Evolutionary conservation across 768 basidiomycete species (phyloP).

Genomic region (Boletus vinaceobasis): DNA sequence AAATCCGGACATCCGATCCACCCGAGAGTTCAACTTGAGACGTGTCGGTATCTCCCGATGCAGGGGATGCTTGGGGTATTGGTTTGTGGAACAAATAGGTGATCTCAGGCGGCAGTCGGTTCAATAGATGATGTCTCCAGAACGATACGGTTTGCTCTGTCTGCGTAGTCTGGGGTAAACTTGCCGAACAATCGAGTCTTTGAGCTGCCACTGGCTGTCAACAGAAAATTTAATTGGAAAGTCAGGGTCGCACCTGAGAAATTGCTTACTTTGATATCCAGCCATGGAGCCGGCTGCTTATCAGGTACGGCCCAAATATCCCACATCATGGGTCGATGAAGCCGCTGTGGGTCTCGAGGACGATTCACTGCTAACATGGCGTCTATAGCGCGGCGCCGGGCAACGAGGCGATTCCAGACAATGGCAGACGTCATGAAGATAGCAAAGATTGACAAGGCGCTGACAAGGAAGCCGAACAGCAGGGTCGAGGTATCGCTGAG

Average conservation of each 20-base stretch:
- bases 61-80: background rate
- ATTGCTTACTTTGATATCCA: conserved; percentile 20
- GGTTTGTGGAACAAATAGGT: conserved; percentile 27
- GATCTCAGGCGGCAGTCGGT: conserved; percentile 25
- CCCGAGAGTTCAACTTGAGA: conserved; percentile 6
- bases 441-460: conserved; percentile 29
- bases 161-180: background rate
- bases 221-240: background rate
- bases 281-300: conserved; percentile 9
- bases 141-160: conserved; percentile 7
- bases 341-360: background rate
- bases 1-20: conserved; percentile 26
- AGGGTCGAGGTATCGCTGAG: conserved; percentile 21
- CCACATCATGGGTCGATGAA: conserved; percentile 23
- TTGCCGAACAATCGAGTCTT: background rate
- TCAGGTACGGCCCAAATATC: conserved; percentile 16
- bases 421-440: conserved; percentile 30
- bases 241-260: conserved; percentile 17
- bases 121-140: conserved; percentile 20
- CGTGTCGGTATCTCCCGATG: background rate
- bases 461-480: conserved; percentile 32
- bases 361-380: conserved; percentile 8
- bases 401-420: conserved; percentile 33
- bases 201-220: conserved; percentile 26
- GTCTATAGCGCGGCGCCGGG: conserved; percentile 28